Evolutionary conservation across 169 alveolate genomes (phyloP).

Genomic region (Eimeria tenella): DNA sequence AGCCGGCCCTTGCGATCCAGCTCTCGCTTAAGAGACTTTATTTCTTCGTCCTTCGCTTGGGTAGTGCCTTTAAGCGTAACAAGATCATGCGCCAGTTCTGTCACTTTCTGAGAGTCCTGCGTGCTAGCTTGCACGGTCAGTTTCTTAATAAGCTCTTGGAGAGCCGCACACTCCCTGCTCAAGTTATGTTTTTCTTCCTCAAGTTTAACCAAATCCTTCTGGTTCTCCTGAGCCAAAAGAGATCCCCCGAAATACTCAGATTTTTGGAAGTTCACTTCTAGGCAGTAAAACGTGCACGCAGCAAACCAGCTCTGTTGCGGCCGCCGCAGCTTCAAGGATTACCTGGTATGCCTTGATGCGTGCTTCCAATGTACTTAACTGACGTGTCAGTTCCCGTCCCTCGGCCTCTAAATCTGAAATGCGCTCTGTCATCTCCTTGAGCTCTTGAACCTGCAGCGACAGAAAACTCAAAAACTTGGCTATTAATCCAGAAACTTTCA

Average conservation of each 20-base stretch:
- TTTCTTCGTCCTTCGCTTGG: conserved; percentile 31
- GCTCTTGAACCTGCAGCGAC: conserved; percentile 61
- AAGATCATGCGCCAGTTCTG: conserved; percentile 51
- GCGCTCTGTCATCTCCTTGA: conserved; percentile 78
- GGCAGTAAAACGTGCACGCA: not conserved
- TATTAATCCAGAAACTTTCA: too few species aligned
- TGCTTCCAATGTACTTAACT: conserved; percentile 42
- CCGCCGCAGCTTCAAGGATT: not conserved
- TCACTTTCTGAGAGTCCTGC: conserved; percentile 49
- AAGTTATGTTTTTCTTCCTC: conserved; percentile 40
- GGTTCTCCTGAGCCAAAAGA: conserved; percentile 26
- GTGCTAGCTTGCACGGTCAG: conserved; percentile 52
- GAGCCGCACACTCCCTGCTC: conserved; percentile 25
- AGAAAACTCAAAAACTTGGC: not conserved
- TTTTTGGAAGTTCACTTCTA: too few species aligned
- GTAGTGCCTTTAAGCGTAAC: conserved; percentile 37
- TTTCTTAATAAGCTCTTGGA: conserved; percentile 47
- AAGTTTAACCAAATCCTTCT: conserved; percentile 14
- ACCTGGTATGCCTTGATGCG: conserved; percentile 69
- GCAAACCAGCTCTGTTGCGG: not conserved
- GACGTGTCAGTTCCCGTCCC: conserved; percentile 65
- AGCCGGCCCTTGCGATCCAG: conserved; percentile 21
- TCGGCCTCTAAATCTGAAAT: conserved; percentile 62
- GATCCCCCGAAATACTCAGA: not conserved
- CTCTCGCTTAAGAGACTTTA: conserved; percentile 12